These are phyloP conservation scores for Dioszegia aurantiaca DNA, from an alignment of 768 basidiomycete species.

Conservation along the genomic window DNA sequence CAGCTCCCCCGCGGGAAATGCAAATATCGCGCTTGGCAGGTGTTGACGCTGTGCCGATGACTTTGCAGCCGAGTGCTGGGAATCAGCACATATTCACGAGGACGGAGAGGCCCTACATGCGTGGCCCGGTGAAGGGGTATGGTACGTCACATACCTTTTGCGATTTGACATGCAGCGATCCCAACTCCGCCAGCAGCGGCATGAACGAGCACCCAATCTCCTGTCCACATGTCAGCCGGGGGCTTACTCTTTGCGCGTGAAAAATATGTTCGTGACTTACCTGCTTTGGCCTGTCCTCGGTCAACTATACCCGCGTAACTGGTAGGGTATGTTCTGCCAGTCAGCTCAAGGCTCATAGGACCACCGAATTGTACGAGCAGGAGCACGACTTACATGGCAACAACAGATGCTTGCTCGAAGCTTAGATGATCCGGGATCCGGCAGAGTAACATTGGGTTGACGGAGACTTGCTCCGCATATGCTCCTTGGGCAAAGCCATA, in stretches of 20 bases:
- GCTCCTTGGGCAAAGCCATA: conserved; percentile 79
- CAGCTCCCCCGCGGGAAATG: conserved; percentile 73
- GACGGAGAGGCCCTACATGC: not conserved
- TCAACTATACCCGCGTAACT: conserved; percentile 88
- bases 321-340: conserved; percentile 63
- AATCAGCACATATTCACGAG: not conserved
- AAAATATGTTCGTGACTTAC: conserved; percentile 52
- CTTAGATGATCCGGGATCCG: conserved; percentile 72
- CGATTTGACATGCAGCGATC: conserved; percentile 84
- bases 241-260: too few species aligned
- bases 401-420: conserved; percentile 81
- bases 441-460: conserved; percentile 58
- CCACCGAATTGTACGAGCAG: not conserved
- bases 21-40: conserved; percentile 72
- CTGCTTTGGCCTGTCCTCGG: conserved; percentile 73
- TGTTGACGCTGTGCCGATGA: conserved; percentile 77
- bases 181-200: conserved; percentile 97
- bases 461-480: conserved; percentile 72
- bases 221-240: too few species aligned
- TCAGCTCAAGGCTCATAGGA: not conserved
- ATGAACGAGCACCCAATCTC: conserved; percentile 88
- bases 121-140: not conserved
- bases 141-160: conserved; percentile 64
- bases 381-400: conserved; percentile 58
- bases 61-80: conserved; percentile 79